Evolutionary conservation across 2,329 filamentous ascomycete species (phyloP).

Genomic region (Zymoseptoria passerinii): DNA sequence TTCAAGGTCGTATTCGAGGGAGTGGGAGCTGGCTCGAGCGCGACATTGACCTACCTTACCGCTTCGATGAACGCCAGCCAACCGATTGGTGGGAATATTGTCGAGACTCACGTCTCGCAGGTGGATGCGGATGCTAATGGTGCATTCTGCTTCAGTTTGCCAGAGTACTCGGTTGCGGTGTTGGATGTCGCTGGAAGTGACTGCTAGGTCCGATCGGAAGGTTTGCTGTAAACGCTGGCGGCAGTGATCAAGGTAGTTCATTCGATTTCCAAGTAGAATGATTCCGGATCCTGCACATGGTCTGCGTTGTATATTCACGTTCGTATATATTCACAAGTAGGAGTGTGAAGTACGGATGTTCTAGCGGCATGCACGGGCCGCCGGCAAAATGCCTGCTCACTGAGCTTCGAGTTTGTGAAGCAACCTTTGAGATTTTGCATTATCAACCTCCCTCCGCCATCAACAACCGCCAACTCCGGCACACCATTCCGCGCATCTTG

Average conservation of each 20-base stretch:
- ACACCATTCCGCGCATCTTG: not conserved
- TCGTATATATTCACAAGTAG: not conserved
- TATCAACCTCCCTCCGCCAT: not conserved
- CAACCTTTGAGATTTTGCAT: not conserved
- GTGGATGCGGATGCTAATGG: slow-evolving; percentile 41
- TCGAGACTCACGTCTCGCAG: slow-evolving; percentile 35
- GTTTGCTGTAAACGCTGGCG: no score
- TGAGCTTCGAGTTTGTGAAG: not conserved
- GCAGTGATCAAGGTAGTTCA: no score
- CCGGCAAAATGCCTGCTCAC: not conserved
- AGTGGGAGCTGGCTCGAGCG: slow-evolving; percentile 26
- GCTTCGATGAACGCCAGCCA: slow-evolving; percentile 26
- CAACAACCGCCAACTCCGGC: not conserved
- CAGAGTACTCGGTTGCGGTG: slow-evolving; percentile 49
- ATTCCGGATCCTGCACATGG: no score
- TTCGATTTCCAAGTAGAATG: no score
- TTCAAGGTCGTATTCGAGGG: slow-evolving; percentile 33
- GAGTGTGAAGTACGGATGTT: not conserved
- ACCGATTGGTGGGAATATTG: slow-evolving; percentile 41
- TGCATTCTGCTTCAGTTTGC: slow-evolving; percentile 45
- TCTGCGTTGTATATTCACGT: no score
- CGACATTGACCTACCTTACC: slow-evolving; percentile 37
- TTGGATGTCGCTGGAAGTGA: slow-evolving; percentile 31
- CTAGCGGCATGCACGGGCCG: not conserved
- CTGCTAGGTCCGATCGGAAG: not conserved